Evolutionary conservation across 441 rosid genomes (phyloP).

Genomic region (Aquilaria agallochum): DNA sequence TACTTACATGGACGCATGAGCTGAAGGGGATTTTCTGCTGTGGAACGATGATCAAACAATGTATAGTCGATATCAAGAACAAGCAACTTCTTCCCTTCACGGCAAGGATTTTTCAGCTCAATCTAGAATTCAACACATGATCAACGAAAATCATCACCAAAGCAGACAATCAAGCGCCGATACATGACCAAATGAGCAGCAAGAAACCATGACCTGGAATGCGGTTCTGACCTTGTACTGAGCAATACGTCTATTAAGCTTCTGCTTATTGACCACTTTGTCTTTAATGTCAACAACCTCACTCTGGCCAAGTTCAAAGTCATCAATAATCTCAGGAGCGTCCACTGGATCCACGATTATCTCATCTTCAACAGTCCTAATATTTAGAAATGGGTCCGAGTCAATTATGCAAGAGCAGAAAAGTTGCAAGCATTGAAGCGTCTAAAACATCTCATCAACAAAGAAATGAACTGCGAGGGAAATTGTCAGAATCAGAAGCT

Average conservation of each 20-base stretch:
- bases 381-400: too few relatives aligned
- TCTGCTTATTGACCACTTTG: constrained; percentile 81
- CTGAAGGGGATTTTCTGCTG: constrained; percentile 85
- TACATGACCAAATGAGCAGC: neutral
- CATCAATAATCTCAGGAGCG: constrained; percentile 77
- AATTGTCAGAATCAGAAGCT: too few relatives aligned
- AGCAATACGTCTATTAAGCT: constrained; percentile 65
- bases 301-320: constrained; percentile 83
- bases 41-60: constrained; percentile 87
- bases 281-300: constrained; percentile 87
- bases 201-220: too few relatives aligned
- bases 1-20: constrained; percentile 87
- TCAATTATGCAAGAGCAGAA: too few relatives aligned
- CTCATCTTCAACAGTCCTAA: constrained; percentile 87
- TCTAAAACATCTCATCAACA: too few relatives aligned
- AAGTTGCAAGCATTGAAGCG: too few relatives aligned
- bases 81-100: constrained; percentile 84
- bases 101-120: constrained; percentile 68
- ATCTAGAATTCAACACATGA: constrained; percentile 41
- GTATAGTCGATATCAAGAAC: constrained; percentile 97
- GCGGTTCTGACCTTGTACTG: constrained; percentile 60
- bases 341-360: constrained; percentile 73
- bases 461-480: too few relatives aligned
- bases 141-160: constrained; percentile 3
- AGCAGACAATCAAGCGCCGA: neutral